Evolutionary conservation across 2,329 filamentous ascomycete species (phyloP), one percentile per base, ranked within the genome.

Genomic region (Cladosporium sp.): DNA sequence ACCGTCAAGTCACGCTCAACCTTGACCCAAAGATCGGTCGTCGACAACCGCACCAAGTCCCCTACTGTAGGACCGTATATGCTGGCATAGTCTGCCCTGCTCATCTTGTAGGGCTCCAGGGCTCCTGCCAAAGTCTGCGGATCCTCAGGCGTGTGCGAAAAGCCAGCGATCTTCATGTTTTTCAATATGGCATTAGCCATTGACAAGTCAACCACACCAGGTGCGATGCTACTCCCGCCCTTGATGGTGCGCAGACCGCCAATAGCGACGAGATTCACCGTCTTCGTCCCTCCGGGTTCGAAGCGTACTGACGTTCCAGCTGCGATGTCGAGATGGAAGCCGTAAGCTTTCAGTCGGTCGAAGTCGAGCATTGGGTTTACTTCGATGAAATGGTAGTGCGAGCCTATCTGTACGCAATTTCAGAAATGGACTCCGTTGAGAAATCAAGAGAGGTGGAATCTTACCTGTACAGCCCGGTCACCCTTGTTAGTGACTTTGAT

Each of bases 41-140:
- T 81, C 0, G 90, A 91, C n/a, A 97, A 77, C 22, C 89, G 80
- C 40, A 97, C 84, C 17, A 85, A 68, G 72, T 97, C 92, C 3
- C 91, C 92, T 1, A 87, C 89, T 0, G 91, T 96, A 7, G 92
- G 91, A 1, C 92, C 92, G 73, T 94, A 96, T 90, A 96, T 95
- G 66, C 82, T 82, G 47, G 83, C 83, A 71, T 97, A 97, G 1
- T 88, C 85, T 45, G 84, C 79, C 36, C 91, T 80, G 55, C 90
- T 87, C 81, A 96, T 88, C 47, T 83, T 81, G 64, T 81, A 86
- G 8, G 81, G 74, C 52, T 85, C 80, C 39, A 88, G 78, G 58
- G 81, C 76, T 25, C 73, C 70, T 24, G 42, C 8, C 3, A 1
- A 9, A 64, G 24, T 15, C 1, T 2, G 8, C 15, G 75, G 75